These are phyloP conservation scores for Erysimum pusillum DNA, from an alignment of 441 rosid genomes.

Conservation along the genomic window DNA sequence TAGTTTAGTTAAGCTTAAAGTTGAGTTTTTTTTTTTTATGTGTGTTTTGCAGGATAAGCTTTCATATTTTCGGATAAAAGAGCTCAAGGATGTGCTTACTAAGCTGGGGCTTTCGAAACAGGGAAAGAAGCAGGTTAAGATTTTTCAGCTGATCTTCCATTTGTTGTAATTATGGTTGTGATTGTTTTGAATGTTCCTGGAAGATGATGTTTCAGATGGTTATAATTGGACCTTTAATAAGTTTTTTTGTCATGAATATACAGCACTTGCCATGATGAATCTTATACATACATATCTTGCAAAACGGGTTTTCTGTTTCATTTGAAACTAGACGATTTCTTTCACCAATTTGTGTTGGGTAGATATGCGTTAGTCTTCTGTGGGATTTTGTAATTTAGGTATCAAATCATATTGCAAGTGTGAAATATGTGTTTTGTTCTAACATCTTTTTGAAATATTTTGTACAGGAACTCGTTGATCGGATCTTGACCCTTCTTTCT, in stretches of 20 bases:
- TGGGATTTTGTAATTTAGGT: neutral
- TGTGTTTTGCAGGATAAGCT: conserved; percentile 71
- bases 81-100: conserved; percentile 92
- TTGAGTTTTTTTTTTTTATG: neutral
- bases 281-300: conserved; percentile 3
- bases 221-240: conserved; percentile 10
- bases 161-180: conserved; percentile 1
- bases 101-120: conserved; percentile 93
- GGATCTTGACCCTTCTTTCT: conserved; percentile 74
- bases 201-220: neutral
- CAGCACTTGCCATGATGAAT: neutral
- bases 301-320: conserved; percentile 1
- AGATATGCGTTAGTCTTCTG: conserved; percentile 15
- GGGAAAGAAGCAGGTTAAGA: conserved; percentile 91
- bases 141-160: neutral
- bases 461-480: conserved; percentile 88
- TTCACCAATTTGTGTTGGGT: conserved; percentile 20
- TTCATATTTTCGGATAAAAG: conserved; percentile 89
- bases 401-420: conserved; percentile 3
- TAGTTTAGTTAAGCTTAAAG: conserved; percentile 8
- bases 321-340: neutral
- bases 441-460: conserved; percentile 31
- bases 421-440: neutral
- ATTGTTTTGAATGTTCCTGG: neutral
- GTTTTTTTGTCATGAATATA: neutral